These are phyloP conservation scores for Flaveria sonorensis DNA, from an alignment of 129 eudicot genomes.

Conservation along the genomic window DNA sequence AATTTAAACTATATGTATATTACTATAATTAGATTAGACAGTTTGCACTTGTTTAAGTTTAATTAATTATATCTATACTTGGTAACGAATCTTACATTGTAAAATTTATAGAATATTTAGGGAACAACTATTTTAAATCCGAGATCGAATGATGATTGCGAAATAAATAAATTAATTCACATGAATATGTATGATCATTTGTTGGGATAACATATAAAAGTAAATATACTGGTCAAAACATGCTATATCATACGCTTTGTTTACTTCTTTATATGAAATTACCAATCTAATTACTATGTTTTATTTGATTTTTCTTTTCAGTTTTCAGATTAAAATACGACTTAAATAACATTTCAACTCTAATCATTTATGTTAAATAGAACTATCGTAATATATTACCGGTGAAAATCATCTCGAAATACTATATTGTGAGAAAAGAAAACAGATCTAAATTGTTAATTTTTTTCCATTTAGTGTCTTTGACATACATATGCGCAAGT, in stretches of 20 bases:
- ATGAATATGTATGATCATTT: constrained; percentile 11
- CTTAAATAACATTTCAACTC: no score
- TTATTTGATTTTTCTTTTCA: no score
- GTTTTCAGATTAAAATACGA: no score
- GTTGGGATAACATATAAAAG: background rate
- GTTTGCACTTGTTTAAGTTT: constrained; percentile 11
- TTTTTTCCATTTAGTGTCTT: no score
- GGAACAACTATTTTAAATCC: constrained; percentile 23
- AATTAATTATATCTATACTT: constrained; percentile 9
- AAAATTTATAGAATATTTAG: constrained; percentile 4
- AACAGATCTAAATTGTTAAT: no score
- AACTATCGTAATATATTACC: no score
- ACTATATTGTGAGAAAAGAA: no score
- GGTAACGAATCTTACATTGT: constrained; percentile 26
- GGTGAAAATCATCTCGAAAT: no score
- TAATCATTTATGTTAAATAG: no score
- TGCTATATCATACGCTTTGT: background rate
- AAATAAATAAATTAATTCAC: background rate
- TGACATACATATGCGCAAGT: no score
- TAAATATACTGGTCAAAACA: background rate
- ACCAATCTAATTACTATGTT: no score
- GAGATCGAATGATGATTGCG: constrained; percentile 22
- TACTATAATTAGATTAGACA: constrained; percentile 23
- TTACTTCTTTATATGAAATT: background rate
- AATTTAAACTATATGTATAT: constrained; percentile 15